Conservation (phyloP, 495 filamentous ascomycete species). For the Xylaria flabelliformis region DNA sequence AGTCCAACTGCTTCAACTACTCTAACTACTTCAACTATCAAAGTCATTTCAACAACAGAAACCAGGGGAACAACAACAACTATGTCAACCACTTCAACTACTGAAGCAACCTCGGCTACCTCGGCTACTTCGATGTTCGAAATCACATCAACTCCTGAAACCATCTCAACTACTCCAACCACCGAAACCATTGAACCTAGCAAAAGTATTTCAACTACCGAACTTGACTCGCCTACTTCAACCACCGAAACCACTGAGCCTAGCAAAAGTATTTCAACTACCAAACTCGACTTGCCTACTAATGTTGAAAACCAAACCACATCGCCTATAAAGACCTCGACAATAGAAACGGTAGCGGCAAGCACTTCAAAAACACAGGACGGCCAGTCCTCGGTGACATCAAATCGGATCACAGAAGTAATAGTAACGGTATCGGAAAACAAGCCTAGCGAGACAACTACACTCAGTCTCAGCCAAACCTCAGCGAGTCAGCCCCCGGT, state of each 20-base stretch:
- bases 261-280: not conserved
- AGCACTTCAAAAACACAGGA: not conserved
- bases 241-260: not conserved
- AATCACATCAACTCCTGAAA: not conserved
- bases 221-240: not conserved
- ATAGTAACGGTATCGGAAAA: not conserved
- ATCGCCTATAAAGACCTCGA: not conserved
- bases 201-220: not conserved
- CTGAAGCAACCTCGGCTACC: not conserved
- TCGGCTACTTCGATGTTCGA: not conserved
- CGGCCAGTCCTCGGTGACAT: slow-evolving; percentile 1
- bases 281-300: not conserved
- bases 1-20: not conserved
- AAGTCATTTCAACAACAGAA: not conserved
- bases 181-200: not conserved
- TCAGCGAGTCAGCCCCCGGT: too few species aligned
- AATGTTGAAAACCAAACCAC: not conserved
- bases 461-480: not conserved
- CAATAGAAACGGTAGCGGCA: not conserved
- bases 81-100: not conserved
- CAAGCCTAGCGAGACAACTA: not conserved
- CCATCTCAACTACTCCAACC: not conserved
- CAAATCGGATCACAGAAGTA: not conserved
- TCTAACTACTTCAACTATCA: not conserved
- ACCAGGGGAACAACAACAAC: not conserved